Base-by-base conservation (phyloP, 2,329 filamentous ascomycete genomes). In the Ophiocordyceps robertsii region DNA sequence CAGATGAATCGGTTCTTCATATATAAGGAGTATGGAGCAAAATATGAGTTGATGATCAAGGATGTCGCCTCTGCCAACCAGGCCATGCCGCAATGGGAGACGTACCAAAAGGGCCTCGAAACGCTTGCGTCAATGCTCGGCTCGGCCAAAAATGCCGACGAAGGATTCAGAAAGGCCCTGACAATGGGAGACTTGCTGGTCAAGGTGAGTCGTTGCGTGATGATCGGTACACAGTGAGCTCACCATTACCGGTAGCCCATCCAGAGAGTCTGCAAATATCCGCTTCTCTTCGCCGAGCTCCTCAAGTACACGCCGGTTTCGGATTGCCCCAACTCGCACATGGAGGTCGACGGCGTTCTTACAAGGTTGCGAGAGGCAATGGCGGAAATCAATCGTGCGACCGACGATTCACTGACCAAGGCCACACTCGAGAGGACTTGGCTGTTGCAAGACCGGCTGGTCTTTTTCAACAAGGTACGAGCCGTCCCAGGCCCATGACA, bases 11-110 rank as follows among this genome's bases (percentile, higher is more conserved):
- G 80, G 0, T 92, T 96, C 63, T 83, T 84, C 56, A 70, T 82
- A 40, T 98, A 98, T 57, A 84, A 94, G 63, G 85, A 94, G 52
- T 98, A 95, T 58, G 84, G 85, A 31, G 83, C 84, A 41, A 90
- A 90, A 56, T 94, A 92, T 60, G 86, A 93, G 51, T 71, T 87
- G 50, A 84, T 95, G 69, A 78, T 83, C 38, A 79, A 83, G 49
- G 86, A 94, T 48, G 66, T 93, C 31, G 76, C 80, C 30, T 71
- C 80, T 24, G 72, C 82, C 14, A 77, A 84, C 47, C 74, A 79
- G 45, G 75, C 73, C 7, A 73, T 85, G 50, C 77, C 78, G 21
- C 73, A 82, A 40, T 94, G 86, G 85, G 73, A 80, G 37, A 73
- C 76, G 6, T 90, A 88, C 55, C 88, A 95, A 54, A 82, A 77